phyloP scores from a whole-genome alignment of 371 early-diverging fungal species.

The Mucor irregularis region DNA sequence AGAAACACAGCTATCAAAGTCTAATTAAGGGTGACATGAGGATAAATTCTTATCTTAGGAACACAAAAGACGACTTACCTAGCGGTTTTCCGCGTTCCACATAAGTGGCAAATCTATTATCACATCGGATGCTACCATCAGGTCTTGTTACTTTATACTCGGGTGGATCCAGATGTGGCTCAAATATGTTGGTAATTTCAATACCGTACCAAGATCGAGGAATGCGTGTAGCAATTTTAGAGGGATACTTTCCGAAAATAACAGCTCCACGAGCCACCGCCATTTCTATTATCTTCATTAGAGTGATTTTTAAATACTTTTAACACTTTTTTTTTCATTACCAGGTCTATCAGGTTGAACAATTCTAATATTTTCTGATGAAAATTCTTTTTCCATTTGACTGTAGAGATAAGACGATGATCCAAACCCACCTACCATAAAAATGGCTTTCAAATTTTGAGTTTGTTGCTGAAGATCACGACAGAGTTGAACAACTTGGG shows the following conservation, averaged over 20 bases:
- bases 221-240: constrained; percentile 41
- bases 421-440: constrained; percentile 53
- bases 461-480: constrained; percentile 35
- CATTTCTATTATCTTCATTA: too few species aligned
- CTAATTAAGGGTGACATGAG: constrained; percentile 1
- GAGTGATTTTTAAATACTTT: too few species aligned
- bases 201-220: constrained; percentile 53
- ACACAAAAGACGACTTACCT: constrained; percentile 15
- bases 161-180: constrained; percentile 40
- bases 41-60: too few species aligned
- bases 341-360: constrained; percentile 46
- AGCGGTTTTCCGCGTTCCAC: constrained; percentile 47
- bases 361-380: constrained; percentile 23
- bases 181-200: constrained; percentile 45
- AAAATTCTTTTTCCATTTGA: constrained; percentile 40
- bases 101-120: constrained; percentile 46
- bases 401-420: constrained; percentile 45
- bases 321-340: constrained; percentile 18
- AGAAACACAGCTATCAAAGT: constrained; percentile 52
- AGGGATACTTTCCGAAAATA: constrained; percentile 45
- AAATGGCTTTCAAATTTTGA: constrained; percentile 42
- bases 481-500: constrained; percentile 32
- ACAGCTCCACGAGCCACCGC: constrained; percentile 52
- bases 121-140: constrained; percentile 45
- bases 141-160: constrained; percentile 42